Evolutionary conservation across 805 yeast species (phyloP), one percentile per base, ranked within the genome.

Genomic region (Candida ipomoeae): DNA sequence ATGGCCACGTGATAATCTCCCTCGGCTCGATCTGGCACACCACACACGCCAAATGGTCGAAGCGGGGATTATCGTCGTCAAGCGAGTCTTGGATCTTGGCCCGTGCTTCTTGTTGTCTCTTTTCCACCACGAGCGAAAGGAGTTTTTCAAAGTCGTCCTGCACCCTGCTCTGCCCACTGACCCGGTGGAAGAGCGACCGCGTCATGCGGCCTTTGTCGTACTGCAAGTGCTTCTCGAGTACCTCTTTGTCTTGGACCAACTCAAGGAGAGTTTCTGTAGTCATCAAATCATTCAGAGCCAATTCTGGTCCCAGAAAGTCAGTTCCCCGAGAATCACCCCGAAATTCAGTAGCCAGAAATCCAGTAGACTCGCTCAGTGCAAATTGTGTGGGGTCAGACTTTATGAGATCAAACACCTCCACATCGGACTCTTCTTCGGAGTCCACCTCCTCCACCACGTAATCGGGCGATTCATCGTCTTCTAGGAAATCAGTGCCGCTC

Each of bases 1-100:
- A 91, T 0, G 97, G 97, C 97, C 97, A 91, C 2, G 92, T 71
- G 7, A 91, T 83, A 39, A 91, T 80, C 50, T 85, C 87, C 56
- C 97, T 75, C 5, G 82, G 79, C 51, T 85, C 81, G 5, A 77
- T 74, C 57, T 86, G 92, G 64, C 97, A 91, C 2, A 91, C 84
- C 6, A 88, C 96, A 67, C 97, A 90, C 5, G 73, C 71, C 5
- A 80, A 56, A 20, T 72, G 58, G 26, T 65, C 64, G 5, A 64
- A 55, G 6, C 66, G 71, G 6, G 65, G 70, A 2, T 64, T 65
- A 14, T 57, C 61, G 20, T 54, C 58, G 8, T 54, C 58, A 50
- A 15, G 45, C 11, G 29, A 26, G 11, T 26, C 29, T 8, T 26
- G 39, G 15, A 7, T 15, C 23, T 15, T 6, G 41, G 20, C 15